These are phyloP conservation scores for Articulospora tetracladia DNA, from an alignment of 495 filamentous ascomycete species.

Conservation along the genomic window DNA sequence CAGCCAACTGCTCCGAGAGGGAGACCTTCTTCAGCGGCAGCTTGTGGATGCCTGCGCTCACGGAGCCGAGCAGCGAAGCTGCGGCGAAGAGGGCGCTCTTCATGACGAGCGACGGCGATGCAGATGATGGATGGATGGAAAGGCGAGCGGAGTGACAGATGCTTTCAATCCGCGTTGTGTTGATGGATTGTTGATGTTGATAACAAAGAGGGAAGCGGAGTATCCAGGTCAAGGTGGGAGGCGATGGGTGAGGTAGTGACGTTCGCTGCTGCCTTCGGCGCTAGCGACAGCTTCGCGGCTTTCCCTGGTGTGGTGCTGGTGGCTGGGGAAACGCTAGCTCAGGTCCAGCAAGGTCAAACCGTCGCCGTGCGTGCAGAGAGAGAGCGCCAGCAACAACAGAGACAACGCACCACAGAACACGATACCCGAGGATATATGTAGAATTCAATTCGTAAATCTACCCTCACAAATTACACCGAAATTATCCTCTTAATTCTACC, in stretches of 20 bases:
- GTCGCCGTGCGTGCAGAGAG: too few relatives aligned
- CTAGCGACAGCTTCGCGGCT: background rate
- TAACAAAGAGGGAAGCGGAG: background rate
- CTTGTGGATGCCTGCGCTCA: conserved; percentile 82
- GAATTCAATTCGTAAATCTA: too few relatives aligned
- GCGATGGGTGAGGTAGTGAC: background rate
- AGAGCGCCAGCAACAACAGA: too few relatives aligned
- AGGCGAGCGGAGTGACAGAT: too few relatives aligned
- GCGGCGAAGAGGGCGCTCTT: conserved; percentile 72
- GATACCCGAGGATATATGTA: too few relatives aligned
- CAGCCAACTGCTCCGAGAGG: conserved; percentile 85
- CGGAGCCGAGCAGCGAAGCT: conserved; percentile 77
- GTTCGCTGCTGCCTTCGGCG: background rate
- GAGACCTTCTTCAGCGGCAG: conserved; percentile 97
- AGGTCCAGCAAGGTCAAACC: too few relatives aligned
- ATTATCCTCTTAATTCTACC: too few relatives aligned
- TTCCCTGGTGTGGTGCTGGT: background rate
- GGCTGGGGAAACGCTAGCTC: background rate
- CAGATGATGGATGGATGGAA: conserved; percentile 12
- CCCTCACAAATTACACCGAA: too few relatives aligned
- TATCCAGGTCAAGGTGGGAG: background rate
- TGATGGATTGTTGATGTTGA: background rate
- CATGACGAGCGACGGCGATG: conserved; percentile 51
- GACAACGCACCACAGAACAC: too few relatives aligned
- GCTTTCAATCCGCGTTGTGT: background rate